Evolutionary conservation across 2,329 filamentous ascomycete genomes (phyloP).

Genomic region (Neurospora sp.): DNA sequence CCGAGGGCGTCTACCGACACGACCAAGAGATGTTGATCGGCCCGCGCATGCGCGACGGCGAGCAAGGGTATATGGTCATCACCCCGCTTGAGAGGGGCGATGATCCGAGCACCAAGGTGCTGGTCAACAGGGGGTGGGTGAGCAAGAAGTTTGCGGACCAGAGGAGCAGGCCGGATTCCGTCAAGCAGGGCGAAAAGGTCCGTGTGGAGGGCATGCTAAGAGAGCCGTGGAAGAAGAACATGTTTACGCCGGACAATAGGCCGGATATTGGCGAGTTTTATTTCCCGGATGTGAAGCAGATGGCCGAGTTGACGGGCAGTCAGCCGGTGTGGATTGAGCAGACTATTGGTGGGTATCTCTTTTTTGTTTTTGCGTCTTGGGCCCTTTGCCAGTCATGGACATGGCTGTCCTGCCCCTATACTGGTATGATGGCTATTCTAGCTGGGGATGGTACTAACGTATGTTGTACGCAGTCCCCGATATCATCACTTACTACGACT

Average conservation of each 20-base stretch:
- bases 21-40: slow-evolving; percentile 96
- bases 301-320: slow-evolving; percentile 73
- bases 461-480: slow-evolving; percentile 53
- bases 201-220: slow-evolving; percentile 74
- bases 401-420: neutral
- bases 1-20: slow-evolving; percentile 66
- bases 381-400: neutral
- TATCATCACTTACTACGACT: slow-evolving; percentile 63
- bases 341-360: slow-evolving; percentile 63
- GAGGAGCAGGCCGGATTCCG: slow-evolving; percentile 47
- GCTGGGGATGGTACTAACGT: neutral
- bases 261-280: slow-evolving; percentile 82
- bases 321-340: slow-evolving; percentile 92
- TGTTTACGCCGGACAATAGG: slow-evolving; percentile 87
- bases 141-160: slow-evolving; percentile 61
- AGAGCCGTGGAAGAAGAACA: slow-evolving; percentile 93
- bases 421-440: slow-evolving; percentile 2
- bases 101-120: slow-evolving; percentile 51
- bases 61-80: slow-evolving; percentile 83
- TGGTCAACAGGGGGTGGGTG: slow-evolving; percentile 92
- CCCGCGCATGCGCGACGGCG: slow-evolving; percentile 77
- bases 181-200: slow-evolving; percentile 58
- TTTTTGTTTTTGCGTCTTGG: slow-evolving; percentile 11
- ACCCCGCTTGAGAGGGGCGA: slow-evolving; percentile 73
- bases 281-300: slow-evolving; percentile 87